phyloP scores from a whole-genome alignment of 345 rosid genomes.

The Pistacia atlantica region DNA sequence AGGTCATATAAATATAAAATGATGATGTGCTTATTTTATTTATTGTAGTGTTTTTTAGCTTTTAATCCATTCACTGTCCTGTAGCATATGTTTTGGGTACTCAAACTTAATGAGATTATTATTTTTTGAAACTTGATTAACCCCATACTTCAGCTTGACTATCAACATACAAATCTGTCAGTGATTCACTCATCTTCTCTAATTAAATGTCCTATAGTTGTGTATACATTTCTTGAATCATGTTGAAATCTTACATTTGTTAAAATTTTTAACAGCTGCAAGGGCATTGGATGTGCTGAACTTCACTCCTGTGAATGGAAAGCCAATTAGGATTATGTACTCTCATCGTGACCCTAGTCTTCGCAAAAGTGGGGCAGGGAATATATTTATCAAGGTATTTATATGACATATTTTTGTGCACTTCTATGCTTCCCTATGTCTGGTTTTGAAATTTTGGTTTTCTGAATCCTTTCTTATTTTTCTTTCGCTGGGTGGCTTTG shows the following conservation, averaged over 20 bases:
- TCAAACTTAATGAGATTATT: not conserved
- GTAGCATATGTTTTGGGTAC: not conserved
- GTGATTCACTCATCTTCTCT: not conserved
- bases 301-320: constrained; percentile 76
- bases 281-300: constrained; percentile 82
- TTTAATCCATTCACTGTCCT: not conserved
- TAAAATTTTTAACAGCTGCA: constrained; percentile 55
- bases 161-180: not conserved
- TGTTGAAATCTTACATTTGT: constrained; percentile 8
- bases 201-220: not conserved
- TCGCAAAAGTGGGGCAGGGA: constrained; percentile 93
- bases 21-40: not conserved
- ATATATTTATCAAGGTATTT: constrained; percentile 84
- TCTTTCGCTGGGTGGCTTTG: not conserved
- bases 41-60: not conserved
- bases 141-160: not conserved
- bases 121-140: not conserved
- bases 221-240: not conserved
- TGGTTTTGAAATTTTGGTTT: not conserved
- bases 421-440: not conserved
- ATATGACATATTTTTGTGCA: not conserved
- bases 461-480: not conserved
- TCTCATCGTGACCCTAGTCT: constrained; percentile 79
- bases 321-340: constrained; percentile 79
- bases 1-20: not conserved